A percentile compares a stretch with the other conserved stretches of the same genome.
These are phyloP conservation scores for Waltergamsia citrina DNA, from an alignment of 2,329 filamentous ascomycete genomes.

Conservation along the genomic window DNA sequence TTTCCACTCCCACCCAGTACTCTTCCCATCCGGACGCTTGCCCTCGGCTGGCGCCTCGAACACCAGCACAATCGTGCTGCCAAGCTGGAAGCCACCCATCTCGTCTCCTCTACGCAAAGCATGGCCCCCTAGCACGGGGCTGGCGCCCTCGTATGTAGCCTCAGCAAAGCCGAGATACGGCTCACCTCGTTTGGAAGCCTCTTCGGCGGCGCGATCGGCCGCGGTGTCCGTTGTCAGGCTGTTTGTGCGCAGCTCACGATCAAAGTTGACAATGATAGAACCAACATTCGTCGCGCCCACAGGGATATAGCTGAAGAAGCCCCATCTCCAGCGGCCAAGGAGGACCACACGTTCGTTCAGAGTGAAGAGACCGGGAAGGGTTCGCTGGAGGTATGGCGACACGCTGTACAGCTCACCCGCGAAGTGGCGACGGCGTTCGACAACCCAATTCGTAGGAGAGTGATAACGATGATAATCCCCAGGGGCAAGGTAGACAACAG, in stretches of 20 bases:
- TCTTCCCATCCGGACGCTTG: slow-evolving; percentile 39
- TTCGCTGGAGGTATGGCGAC: slow-evolving; percentile 88
- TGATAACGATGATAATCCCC: slow-evolving; percentile 99
- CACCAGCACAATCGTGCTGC: slow-evolving; percentile 88
- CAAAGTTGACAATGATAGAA: slow-evolving; percentile 95
- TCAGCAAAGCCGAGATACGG: slow-evolving; percentile 86
- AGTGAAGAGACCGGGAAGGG: slow-evolving; percentile 87
- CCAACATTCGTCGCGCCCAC: slow-evolving; percentile 97
- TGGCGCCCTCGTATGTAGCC: slow-evolving; percentile 76
- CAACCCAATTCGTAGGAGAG: slow-evolving; percentile 90
- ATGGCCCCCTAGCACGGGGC: slow-evolving; percentile 69
- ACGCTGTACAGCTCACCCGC: slow-evolving; percentile 93
- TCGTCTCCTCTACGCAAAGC: slow-evolving; percentile 82
- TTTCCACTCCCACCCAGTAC: slow-evolving; percentile 73
- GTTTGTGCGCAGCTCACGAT: slow-evolving; percentile 88
- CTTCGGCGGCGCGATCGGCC: slow-evolving; percentile 75
- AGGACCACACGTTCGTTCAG: slow-evolving; percentile 94
- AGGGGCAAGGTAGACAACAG: slow-evolving; percentile 89
- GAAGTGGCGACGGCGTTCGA: slow-evolving; percentile 90
- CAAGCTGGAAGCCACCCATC: slow-evolving; percentile 96
- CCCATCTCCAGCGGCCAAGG: slow-evolving; percentile 89
- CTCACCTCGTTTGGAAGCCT: slow-evolving; percentile 67
- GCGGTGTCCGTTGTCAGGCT: slow-evolving; percentile 85
- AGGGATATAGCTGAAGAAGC: slow-evolving; percentile 93
- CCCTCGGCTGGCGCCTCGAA: slow-evolving; percentile 79